These are phyloP conservation scores for Umbelopsis isabellina DNA, from an alignment of 192 early-diverging fungal genomes.

Conservation along the genomic window DNA sequence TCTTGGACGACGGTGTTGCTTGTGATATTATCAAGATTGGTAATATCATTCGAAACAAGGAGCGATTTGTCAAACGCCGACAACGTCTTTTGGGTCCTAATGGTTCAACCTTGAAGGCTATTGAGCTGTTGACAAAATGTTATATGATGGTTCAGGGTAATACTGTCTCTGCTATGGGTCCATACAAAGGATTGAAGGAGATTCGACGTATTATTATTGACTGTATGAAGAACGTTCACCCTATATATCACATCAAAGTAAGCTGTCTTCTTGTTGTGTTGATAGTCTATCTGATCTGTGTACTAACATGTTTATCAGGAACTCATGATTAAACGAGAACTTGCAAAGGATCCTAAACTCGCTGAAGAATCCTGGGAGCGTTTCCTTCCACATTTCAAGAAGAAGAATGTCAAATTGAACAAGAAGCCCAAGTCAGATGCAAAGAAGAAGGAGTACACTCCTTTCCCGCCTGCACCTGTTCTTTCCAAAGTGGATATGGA, in stretches of 20 bases:
- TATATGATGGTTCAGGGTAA: conserved; percentile 99
- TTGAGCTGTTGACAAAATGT: conserved; percentile 93
- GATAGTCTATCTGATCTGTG: not conserved
- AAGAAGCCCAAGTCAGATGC: conserved; percentile 58
- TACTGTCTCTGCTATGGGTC: conserved; percentile 94
- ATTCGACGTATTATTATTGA: conserved; percentile 91
- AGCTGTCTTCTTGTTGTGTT: not conserved
- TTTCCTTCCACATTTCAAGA: conserved; percentile 96
- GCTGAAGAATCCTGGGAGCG: conserved; percentile 95
- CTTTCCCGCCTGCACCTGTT: conserved; percentile 87
- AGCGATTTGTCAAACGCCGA: conserved; percentile 95
- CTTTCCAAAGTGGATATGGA: conserved; percentile 91
- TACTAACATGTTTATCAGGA: conserved; percentile 56
- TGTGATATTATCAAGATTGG: conserved; percentile 99
- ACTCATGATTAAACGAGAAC: conserved; percentile 97
- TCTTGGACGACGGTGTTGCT: conserved; percentile 90
- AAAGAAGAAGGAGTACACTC: conserved; percentile 85
- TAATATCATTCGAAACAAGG: conserved; percentile 93
- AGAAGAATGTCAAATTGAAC: conserved; percentile 76
- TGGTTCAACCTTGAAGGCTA: conserved; percentile 94
- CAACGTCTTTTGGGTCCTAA: conserved; percentile 94
- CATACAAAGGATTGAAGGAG: conserved; percentile 85
- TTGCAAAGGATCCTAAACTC: conserved; percentile 95
- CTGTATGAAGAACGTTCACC: conserved; percentile 99
- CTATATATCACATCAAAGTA: conserved; percentile 98